Evolutionary conservation across 2,329 filamentous ascomycete genomes (phyloP).

Genomic region (Chaetomiaceae sp.): DNA sequence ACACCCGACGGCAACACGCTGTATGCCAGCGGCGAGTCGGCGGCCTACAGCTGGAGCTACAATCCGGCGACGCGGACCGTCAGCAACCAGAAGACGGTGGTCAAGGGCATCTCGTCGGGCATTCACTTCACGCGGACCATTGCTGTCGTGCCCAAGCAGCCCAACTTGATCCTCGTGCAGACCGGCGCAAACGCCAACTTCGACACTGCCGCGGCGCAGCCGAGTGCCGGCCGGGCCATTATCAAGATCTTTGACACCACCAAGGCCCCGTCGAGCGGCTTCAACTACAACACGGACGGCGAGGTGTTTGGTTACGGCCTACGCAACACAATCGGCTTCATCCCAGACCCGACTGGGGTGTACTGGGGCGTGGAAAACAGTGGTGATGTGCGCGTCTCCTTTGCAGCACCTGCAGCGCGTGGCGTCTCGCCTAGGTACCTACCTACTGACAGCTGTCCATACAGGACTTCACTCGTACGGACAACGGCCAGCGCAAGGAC

Average conservation of each 20-base stretch:
- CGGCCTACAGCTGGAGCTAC: constrained; percentile 53
- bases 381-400: constrained; percentile 38
- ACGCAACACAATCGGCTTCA: constrained; percentile 57
- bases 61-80: constrained; percentile 42
- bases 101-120: constrained; percentile 35
- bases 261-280: constrained; percentile 31
- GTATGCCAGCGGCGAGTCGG: constrained; percentile 35
- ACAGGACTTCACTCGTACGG: constrained; percentile 39
- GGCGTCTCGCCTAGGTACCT: too few species aligned
- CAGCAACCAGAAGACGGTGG: constrained; percentile 35
- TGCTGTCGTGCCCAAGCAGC: constrained; percentile 31
- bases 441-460: too few species aligned
- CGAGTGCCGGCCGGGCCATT: constrained; percentile 32
- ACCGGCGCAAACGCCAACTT: constrained; percentile 36
- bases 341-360: constrained; percentile 38
- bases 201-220: constrained; percentile 31
- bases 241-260: constrained; percentile 39
- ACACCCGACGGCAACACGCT: constrained; percentile 35
- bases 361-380: constrained; percentile 48
- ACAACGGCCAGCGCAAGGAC: constrained; percentile 40
- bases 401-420: too few species aligned
- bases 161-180: constrained; percentile 35
- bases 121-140: constrained; percentile 36
- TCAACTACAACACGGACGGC: constrained; percentile 35
- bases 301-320: constrained; percentile 39